A percentile compares a stretch with the other conserved stretches of the same genome.
Conservation (phyloP, 1,139 yeast genomes). For the Sugiyamaella castrensis region DNA sequence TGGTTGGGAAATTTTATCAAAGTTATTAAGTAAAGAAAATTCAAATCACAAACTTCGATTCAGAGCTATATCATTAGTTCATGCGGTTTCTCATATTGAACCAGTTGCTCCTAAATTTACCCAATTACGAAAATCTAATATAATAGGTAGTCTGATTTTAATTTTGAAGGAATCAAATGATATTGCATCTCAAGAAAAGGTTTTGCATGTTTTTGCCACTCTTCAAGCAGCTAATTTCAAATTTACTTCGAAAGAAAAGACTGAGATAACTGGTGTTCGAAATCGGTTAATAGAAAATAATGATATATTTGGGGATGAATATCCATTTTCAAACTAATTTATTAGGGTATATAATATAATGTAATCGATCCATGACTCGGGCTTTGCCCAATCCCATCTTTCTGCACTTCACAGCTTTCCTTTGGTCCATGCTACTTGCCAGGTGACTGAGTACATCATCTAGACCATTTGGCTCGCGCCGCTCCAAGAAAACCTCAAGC, state of each 20-base stretch:
- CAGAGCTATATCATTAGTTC: constrained; percentile 50
- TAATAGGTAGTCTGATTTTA: constrained; percentile 42
- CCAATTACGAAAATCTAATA: constrained; percentile 44
- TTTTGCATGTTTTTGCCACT: constrained; percentile 51
- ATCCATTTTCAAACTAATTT: constrained; percentile 18
- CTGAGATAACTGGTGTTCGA: constrained; percentile 43
- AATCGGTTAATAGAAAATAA: constrained; percentile 25
- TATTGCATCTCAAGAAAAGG: constrained; percentile 58
- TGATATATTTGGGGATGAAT: constrained; percentile 21
- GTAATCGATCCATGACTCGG: too few relatives aligned
- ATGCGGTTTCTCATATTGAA: constrained; percentile 54
- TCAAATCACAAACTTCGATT: constrained; percentile 42
- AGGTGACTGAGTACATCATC: too few relatives aligned
- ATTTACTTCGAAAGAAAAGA: constrained; percentile 50
- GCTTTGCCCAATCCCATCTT: too few relatives aligned
- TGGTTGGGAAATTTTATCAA: constrained; percentile 59
- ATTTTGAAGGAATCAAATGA: constrained; percentile 41
- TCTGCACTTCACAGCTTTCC: too few relatives aligned
- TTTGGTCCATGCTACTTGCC: too few relatives aligned
- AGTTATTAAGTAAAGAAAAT: constrained; percentile 27
- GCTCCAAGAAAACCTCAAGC: too few relatives aligned
- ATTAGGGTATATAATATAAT: neutral
- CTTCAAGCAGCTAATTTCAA: constrained; percentile 45
- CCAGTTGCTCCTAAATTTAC: constrained; percentile 42
- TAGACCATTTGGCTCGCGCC: too few relatives aligned